Conservation (phyloP, 2,329 filamentous ascomycete species). For the Elsinoe necatrix region DNA sequence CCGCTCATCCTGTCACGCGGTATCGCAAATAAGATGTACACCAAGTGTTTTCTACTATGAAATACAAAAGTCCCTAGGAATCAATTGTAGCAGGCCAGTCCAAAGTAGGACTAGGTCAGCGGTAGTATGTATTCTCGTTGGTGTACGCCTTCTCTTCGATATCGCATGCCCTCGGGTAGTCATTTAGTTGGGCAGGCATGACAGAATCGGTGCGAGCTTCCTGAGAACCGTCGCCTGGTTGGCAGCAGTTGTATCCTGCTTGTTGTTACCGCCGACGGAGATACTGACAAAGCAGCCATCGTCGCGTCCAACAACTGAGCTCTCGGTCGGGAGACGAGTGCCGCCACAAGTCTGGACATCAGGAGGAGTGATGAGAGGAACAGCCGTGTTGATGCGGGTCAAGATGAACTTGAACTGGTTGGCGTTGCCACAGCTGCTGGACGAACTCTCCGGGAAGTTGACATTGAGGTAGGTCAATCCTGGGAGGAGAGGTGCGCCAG, state of each 20-base stretch:
- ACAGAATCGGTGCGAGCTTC: slow-evolving; percentile 43
- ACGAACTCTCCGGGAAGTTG: slow-evolving; percentile 52
- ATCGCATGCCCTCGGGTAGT: too few species aligned
- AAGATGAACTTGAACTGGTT: slow-evolving; percentile 56
- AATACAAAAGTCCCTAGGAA: too few species aligned
- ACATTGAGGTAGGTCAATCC: slow-evolving; percentile 56
- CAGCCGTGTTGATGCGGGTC: slow-evolving; percentile 48
- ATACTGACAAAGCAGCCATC: slow-evolving; percentile 54
- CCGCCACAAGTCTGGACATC: slow-evolving; percentile 53
- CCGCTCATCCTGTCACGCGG: too few species aligned
- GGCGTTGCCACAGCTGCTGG: slow-evolving; percentile 42
- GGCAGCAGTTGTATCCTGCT: slow-evolving; percentile 49
- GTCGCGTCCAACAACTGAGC: slow-evolving; percentile 39
- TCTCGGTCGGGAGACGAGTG: slow-evolving; percentile 49
- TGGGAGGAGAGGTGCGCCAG: slow-evolving; percentile 56
- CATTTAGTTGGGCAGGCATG: slow-evolving; percentile 34
- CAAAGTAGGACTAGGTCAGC: too few species aligned
- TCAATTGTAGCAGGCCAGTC: too few species aligned
- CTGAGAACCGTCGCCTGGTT: slow-evolving; percentile 45
- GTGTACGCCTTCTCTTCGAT: too few species aligned
- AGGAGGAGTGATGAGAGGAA: slow-evolving; percentile 27
- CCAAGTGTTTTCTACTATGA: too few species aligned
- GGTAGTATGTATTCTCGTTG: too few species aligned
- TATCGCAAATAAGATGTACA: too few species aligned
- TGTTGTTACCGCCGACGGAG: slow-evolving; percentile 54